phyloP scores from a whole-genome alignment of 1,284 basidiomycete species.

The Rugosomyces carneus region DNA sequence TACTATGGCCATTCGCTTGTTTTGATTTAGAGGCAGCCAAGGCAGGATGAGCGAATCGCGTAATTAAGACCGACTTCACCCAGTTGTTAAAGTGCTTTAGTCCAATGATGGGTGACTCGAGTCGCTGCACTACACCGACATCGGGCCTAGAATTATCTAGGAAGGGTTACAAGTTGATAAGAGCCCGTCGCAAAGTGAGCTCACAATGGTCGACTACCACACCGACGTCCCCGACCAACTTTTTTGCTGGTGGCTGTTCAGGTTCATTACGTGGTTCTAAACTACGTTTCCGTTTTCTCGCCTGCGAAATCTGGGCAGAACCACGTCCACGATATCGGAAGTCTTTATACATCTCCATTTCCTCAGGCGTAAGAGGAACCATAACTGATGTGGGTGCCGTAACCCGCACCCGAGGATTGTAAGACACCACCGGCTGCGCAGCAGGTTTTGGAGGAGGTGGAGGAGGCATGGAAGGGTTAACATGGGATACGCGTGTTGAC shows the following conservation, averaged over 20 bases:
- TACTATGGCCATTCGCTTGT: conserved; percentile 25
- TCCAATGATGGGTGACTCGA: conserved; percentile 93
- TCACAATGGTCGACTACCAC: conserved; percentile 70
- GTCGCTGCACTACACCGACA: conserved; percentile 78
- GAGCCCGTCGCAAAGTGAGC: conserved; percentile 21
- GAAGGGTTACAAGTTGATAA: not conserved
- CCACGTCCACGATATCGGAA: conserved; percentile 48
- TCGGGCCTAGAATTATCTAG: conserved; percentile 91
- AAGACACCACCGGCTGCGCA: conserved; percentile 37
- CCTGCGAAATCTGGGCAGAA: conserved; percentile 38
- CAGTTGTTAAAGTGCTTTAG: conserved; percentile 99
- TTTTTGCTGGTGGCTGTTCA: conserved; percentile 45
- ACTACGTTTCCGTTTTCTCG: conserved; percentile 36
- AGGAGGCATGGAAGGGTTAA: conserved; percentile 24
- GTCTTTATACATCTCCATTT: conserved; percentile 54
- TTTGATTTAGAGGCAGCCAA: conserved; percentile 33
- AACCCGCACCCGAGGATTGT: conserved; percentile 56
- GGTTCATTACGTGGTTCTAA: conserved; percentile 44
- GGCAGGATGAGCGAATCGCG: conserved; percentile 72
- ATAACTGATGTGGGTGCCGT: conserved; percentile 59
- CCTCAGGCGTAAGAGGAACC: conserved; percentile 55
- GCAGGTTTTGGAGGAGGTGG: conserved; percentile 20
- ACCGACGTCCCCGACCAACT: conserved; percentile 53
- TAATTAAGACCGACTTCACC: conserved; percentile 94
- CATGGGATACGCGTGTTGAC: conserved; percentile 15